Evolutionary conservation across 169 alveolate species (phyloP).

Genomic region (Eimeria praecox): DNA sequence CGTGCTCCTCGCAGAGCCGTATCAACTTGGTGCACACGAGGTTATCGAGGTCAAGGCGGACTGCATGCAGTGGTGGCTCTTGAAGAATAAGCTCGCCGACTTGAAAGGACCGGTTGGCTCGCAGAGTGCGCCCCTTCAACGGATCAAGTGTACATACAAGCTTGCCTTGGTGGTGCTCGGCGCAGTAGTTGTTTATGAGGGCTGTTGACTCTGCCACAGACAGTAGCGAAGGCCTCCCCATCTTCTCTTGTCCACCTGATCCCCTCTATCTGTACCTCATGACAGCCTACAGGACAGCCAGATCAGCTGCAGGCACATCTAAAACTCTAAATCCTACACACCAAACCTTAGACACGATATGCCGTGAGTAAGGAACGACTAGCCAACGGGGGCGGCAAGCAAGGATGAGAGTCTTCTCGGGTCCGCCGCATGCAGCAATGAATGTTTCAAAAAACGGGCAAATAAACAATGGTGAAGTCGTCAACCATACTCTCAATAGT

Average conservation of each 20-base stretch:
- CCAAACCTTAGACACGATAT: background rate
- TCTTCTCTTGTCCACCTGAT: background rate
- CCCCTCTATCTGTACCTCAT: background rate
- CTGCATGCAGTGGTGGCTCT: constrained; percentile 81
- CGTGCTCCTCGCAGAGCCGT: constrained; percentile 1
- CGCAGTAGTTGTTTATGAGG: constrained; percentile 57
- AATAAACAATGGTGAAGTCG: background rate
- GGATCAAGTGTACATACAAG: constrained; percentile 30
- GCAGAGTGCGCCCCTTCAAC: constrained; percentile 60
- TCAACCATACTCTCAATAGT: background rate
- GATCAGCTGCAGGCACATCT: background rate
- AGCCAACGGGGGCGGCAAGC: background rate
- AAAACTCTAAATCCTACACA: background rate
- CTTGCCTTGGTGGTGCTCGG: constrained; percentile 46
- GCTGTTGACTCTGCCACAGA: background rate
- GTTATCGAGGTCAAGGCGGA: constrained; percentile 59
- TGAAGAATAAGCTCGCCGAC: constrained; percentile 47
- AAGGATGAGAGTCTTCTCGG: background rate
- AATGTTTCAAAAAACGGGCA: background rate
- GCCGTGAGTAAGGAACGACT: background rate
- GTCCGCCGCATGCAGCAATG: background rate
- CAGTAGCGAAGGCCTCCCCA: background rate
- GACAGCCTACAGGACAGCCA: background rate
- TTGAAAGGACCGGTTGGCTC: background rate
- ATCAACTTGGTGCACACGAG: background rate